phyloP scores from a whole-genome alignment of 148 eudicot genomes.

The Polygonum maritimum region DNA sequence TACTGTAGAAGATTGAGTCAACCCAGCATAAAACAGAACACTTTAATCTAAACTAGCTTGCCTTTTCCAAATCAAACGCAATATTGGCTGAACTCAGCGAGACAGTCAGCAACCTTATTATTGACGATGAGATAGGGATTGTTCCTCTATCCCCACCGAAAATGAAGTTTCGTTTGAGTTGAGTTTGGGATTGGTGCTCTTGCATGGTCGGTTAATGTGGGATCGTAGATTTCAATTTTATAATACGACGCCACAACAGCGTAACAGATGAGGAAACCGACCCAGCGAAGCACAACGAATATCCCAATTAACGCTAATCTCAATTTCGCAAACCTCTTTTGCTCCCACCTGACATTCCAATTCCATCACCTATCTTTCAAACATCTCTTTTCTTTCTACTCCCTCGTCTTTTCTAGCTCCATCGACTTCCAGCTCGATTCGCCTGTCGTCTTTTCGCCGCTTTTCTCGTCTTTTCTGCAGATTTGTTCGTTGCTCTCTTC shows the following conservation, averaged over 20 bases:
- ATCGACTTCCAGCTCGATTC: not conserved
- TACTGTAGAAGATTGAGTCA: too few relatives aligned
- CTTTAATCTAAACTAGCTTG: too few relatives aligned
- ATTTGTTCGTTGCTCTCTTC: not conserved
- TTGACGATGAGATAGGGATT: too few relatives aligned
- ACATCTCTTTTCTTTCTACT: not conserved
- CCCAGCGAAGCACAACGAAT: not conserved
- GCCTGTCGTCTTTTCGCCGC: not conserved
- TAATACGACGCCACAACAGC: not conserved
- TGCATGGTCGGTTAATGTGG: not conserved
- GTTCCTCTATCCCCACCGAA: too few relatives aligned
- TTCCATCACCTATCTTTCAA: constrained; percentile 5
- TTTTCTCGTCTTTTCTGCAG: not conserved
- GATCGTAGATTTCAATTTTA: not conserved
- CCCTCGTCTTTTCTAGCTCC: not conserved
- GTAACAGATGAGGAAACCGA: not conserved
- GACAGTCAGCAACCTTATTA: too few relatives aligned
- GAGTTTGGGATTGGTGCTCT: not conserved
- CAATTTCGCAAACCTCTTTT: not conserved
- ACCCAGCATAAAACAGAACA: too few relatives aligned
- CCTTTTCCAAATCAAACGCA: too few relatives aligned
- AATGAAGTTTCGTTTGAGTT: too few relatives aligned
- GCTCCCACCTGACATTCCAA: not conserved
- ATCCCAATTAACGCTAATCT: not conserved
- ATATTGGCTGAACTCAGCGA: too few relatives aligned